Conservation (phyloP, 108 stramenopile species). For the Nitzschia putrida region DNA sequence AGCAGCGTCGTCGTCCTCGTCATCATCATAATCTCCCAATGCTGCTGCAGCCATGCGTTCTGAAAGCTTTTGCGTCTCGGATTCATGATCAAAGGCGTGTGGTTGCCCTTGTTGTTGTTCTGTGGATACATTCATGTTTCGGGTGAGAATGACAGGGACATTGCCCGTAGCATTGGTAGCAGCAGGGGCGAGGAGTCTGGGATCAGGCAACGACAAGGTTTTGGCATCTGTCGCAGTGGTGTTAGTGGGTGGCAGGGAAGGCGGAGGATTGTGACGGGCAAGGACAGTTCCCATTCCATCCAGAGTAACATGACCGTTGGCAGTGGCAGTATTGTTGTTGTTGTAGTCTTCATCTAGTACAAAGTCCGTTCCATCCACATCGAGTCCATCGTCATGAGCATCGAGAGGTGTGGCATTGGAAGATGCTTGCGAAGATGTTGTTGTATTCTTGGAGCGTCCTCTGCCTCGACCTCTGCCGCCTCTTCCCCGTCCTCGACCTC, state of each 20-base stretch:
- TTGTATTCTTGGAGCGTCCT: conserved; percentile 2
- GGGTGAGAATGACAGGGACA: conserved; percentile 38
- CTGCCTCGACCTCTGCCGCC: conserved; percentile 14
- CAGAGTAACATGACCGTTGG: not conserved
- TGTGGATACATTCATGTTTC: conserved; percentile 15
- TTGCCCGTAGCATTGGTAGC: not conserved
- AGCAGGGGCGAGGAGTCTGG: not conserved
- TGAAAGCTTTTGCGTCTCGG: conserved; percentile 36
- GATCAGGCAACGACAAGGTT: not conserved
- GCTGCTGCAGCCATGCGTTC: conserved; percentile 46
- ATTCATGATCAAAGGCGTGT: conserved; percentile 31
- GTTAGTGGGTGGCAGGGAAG: not conserved
- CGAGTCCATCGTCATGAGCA: not conserved
- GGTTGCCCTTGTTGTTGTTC: conserved; percentile 2
- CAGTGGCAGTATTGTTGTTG: too few species aligned
- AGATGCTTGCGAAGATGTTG: not conserved
- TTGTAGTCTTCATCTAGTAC: not conserved
- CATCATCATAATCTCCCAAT: conserved; percentile 38
- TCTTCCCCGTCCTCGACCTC: conserved; percentile 8
- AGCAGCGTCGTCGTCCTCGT: conserved; percentile 14
- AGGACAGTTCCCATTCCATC: not conserved
- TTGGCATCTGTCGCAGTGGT: not conserved
- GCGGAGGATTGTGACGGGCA: not conserved
- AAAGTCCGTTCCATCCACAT: not conserved
- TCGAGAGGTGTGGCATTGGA: conserved; percentile 1